phyloP scores from a whole-genome alignment of 306 rosid species.

The Malus sieversii region DNA sequence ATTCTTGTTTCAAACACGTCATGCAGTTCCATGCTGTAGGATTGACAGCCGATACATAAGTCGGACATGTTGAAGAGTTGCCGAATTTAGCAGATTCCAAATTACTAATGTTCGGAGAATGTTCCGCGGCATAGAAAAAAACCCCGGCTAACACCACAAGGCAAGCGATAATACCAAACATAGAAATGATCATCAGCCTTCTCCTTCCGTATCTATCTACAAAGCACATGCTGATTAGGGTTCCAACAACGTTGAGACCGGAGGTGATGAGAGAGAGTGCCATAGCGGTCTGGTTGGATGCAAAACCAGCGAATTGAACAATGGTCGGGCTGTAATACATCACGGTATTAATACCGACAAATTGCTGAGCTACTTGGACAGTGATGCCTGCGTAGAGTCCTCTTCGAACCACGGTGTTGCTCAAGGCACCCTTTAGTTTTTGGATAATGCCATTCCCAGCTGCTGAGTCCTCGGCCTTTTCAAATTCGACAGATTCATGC shows the following conservation, averaged over 20 bases:
- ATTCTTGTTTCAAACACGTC: constrained; percentile 49
- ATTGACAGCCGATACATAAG: constrained; percentile 34
- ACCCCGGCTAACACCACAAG: constrained; percentile 40
- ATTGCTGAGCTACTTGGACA: constrained; percentile 75
- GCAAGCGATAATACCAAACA: constrained; percentile 50
- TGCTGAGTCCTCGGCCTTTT: constrained; percentile 42
- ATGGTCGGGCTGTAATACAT: constrained; percentile 86
- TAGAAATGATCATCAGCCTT: constrained; percentile 57
- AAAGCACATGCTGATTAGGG: constrained; percentile 51
- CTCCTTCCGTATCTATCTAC: constrained; percentile 67
- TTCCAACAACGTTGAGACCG: constrained; percentile 59
- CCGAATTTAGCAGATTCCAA: constrained; percentile 52
- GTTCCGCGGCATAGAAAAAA: constrained; percentile 42
- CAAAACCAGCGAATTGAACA: constrained; percentile 78
- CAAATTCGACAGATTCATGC: constrained; percentile 50
- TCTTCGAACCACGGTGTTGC: constrained; percentile 47
- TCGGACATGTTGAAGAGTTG: constrained; percentile 41
- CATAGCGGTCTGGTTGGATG: constrained; percentile 64
- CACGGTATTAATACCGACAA: constrained; percentile 78
- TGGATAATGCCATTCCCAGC: constrained; percentile 29
- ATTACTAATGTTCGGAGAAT: constrained; percentile 40
- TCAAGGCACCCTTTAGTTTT: constrained; percentile 41
- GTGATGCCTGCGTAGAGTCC: constrained; percentile 62
- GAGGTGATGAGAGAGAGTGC: constrained; percentile 76
- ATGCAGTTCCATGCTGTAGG: constrained; percentile 62